Percentiles rank a stretch among this genome's conserved stretches.
Evolutionary conservation across 176 grass and related monocot genomes (phyloP).

Genomic region (Triticum turgidum): DNA sequence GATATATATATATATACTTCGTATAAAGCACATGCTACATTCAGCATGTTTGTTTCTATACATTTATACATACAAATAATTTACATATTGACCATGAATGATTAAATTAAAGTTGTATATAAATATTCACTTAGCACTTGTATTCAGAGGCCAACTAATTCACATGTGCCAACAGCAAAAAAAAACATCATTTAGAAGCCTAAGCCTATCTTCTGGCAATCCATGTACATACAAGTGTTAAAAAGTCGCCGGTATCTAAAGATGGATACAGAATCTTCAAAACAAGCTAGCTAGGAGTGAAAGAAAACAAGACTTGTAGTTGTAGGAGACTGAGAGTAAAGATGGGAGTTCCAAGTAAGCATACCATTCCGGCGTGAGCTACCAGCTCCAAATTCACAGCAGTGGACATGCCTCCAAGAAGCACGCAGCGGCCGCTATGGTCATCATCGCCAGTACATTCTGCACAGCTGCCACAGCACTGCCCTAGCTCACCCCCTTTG

Average conservation of each 20-base stretch:
- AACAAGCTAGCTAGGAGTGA: not conserved
- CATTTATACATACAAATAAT: no score
- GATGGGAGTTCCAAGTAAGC: not conserved
- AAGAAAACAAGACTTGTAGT: not conserved
- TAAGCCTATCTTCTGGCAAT: no score
- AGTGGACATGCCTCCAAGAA: not conserved
- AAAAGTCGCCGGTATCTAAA: not conserved
- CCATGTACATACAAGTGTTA: not conserved
- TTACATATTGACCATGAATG: no score
- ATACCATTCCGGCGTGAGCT: not conserved
- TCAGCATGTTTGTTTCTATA: no score
- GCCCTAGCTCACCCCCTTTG: not conserved
- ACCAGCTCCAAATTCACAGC: not conserved
- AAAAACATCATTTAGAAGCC: no score
- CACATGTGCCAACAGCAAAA: no score
- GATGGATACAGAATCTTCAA: not conserved
- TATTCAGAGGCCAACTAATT: no score
- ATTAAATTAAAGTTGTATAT: no score
- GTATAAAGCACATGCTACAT: no score
- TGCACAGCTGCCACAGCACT: not conserved
- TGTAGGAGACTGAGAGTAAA: not conserved
- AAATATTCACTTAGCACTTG: no score
- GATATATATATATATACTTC: no score
- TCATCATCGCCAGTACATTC: not conserved
- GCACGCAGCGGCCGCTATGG: not conserved